Evolutionary conservation across 2,329 filamentous ascomycete genomes (phyloP), one percentile per base, ranked within the genome.

Genomic region (Exophiala alcalophila): DNA sequence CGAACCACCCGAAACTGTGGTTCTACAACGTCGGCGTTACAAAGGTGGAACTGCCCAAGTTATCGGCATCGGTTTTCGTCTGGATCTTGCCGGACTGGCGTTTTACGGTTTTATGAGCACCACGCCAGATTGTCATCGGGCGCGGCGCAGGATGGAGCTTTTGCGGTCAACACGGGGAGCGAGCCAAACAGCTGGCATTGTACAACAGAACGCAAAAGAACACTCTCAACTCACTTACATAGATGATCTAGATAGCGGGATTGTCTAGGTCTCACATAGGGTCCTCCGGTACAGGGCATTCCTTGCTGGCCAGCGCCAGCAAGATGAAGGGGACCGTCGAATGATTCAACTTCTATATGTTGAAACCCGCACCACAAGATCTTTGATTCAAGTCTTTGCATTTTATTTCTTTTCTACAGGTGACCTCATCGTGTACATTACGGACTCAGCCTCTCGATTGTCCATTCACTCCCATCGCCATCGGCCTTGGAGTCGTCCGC

Each of bases 401-500:
- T n/a, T n/a, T n/a, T n/a, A n/a, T n/a, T n/a, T n/a, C n/a, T n/a
- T n/a, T n/a, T n/a, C n/a, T n/a, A n/a, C n/a, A n/a, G n/a, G n/a
- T n/a, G n/a, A 9, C 15, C 3, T 19, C 31, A 14, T 28, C 8
- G 14, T 4, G 36, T 37, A 11, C 15, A 9, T 56, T 33, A 57
- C 5, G 55, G 55, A 46, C 48, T 57, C 33, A 57, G 31, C 35
- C 53, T 50, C 33, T 54, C 51, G 15, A 56, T 54, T 39, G 42
- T 51, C 56, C 55, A 57, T 24, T 36, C 42, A 14, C 28, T 34
- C 19, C 51, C 45, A 14, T 53, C 14, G 7, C 26, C 44, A 20
- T 37, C 24, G 15, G 30, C 30, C 19, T 24, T 19, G 21, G n/a
- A n/a, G n/a, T 19, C 63, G 12, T 56, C 64, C 8, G 56, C 65